These are phyloP conservation scores for Hypomontagnella submonticulosa DNA, from an alignment of 495 filamentous ascomycete genomes.

Conservation along the genomic window DNA sequence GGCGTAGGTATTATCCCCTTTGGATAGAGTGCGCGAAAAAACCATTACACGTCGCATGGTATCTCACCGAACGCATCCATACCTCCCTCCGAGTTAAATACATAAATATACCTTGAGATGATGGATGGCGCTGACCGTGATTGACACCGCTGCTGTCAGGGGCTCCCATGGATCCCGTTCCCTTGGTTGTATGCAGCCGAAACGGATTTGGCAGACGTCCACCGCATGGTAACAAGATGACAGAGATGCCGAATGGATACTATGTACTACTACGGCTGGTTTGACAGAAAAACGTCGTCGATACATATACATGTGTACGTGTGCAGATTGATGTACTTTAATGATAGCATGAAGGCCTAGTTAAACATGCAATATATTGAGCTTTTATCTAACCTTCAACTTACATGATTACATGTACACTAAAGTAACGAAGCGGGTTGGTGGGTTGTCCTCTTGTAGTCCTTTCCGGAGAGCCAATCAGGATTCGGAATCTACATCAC, in stretches of 20 bases:
- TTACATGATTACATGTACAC: no score
- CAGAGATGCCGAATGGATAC: background rate
- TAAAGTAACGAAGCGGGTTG: constrained; percentile 2
- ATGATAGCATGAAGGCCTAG: no score
- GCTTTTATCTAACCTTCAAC: no score
- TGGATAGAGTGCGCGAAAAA: no score
- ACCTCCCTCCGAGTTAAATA: constrained; percentile 4
- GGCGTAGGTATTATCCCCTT: no score
- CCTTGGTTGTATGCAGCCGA: background rate
- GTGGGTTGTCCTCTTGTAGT: constrained; percentile 16
- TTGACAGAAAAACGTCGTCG: constrained; percentile 3
- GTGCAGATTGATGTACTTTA: no score
- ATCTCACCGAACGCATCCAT: background rate
- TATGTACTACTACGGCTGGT: background rate
- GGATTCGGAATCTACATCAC: constrained; percentile 32
- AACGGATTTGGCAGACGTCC: constrained; percentile 7
- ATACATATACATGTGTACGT: no score
- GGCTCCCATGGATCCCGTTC: background rate
- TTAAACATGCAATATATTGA: no score
- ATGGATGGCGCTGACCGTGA: constrained; percentile 13
- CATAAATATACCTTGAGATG: background rate
- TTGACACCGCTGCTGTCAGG: constrained; percentile 14
- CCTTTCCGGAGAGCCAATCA: constrained; percentile 30
- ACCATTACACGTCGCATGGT: background rate
- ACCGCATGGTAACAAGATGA: constrained; percentile 2